phyloP scores from a whole-genome alignment of 73 alveolate genomes.

The Paramecium primaurelia region DNA sequence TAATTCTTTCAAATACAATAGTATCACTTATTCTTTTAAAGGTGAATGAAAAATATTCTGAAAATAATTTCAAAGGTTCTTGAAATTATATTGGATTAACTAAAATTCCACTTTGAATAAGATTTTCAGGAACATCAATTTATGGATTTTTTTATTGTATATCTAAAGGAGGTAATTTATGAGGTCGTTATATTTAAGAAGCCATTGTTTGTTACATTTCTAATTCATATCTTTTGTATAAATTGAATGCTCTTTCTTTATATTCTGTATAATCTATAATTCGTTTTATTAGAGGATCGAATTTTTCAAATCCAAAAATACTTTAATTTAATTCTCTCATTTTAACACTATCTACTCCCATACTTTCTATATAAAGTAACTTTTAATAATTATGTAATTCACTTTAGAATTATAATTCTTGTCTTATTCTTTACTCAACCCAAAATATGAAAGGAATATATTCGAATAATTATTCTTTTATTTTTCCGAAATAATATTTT shows the following conservation, averaged over 20 bases:
- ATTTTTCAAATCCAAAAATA: not conserved
- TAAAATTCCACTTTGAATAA: not conserved
- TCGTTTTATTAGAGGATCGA: not conserved
- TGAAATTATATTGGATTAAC: not conserved
- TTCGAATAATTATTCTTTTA: not conserved
- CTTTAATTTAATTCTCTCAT: not conserved
- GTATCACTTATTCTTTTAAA: constrained; percentile 3
- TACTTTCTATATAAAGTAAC: not conserved
- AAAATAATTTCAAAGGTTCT: not conserved
- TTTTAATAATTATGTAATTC: not conserved
- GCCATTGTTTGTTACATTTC: not conserved
- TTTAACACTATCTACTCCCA: constrained; percentile 43
- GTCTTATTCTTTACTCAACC: constrained; percentile 22
- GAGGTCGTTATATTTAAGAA: not conserved
- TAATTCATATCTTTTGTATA: not conserved
- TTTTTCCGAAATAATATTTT: not conserved
- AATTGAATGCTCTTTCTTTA: not conserved
- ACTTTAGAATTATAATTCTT: constrained; percentile 9
- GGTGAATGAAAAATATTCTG: not conserved
- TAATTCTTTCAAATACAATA: not conserved
- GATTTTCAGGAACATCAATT: not conserved
- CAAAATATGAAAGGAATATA: constrained; percentile 32
- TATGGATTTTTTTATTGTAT: not conserved
- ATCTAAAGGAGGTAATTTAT: not conserved
- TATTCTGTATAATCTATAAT: constrained; percentile 4